Percentiles rank a stretch among this genome's conserved stretches.
Conservation (phyloP, 2,329 filamentous ascomycete genomes). For the Celoporthe dispersa region DNA sequence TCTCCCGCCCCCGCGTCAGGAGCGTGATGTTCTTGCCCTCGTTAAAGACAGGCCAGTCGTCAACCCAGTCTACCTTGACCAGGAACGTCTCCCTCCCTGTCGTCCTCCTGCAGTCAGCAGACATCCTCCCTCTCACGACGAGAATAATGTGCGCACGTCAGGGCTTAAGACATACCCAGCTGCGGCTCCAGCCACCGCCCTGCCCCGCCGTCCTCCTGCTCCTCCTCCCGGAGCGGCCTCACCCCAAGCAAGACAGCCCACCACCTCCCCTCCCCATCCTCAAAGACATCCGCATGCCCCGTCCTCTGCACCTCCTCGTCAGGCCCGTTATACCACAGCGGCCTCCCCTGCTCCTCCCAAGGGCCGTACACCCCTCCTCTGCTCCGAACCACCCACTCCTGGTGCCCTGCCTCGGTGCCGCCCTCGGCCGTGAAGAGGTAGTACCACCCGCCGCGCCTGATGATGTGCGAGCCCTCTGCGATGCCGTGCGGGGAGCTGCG, state of each 20-base stretch:
- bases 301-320: conserved; percentile 55
- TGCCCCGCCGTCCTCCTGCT: conserved; percentile 30
- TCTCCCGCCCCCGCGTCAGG: conserved; percentile 38
- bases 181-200: conserved; percentile 45
- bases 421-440: conserved; percentile 48
- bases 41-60: conserved; percentile 58
- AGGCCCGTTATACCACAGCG: conserved; percentile 51
- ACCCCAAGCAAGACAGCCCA: conserved; percentile 54
- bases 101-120: not conserved
- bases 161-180: conserved; percentile 39
- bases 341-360: conserved; percentile 52
- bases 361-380: conserved; percentile 48
- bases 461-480: conserved; percentile 48
- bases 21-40: conserved; percentile 49
- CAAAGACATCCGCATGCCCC: conserved; percentile 54
- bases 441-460: conserved; percentile 42
- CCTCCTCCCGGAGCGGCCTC: conserved; percentile 38
- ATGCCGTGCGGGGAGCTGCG: conserved; percentile 45
- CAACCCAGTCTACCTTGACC: conserved; percentile 52
- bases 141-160: not conserved
- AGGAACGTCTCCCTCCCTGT: conserved; percentile 55
- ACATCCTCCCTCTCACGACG: not conserved
- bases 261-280: conserved; percentile 49
- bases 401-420: conserved; percentile 53
- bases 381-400: conserved; percentile 56